Base-by-base conservation (phyloP, 129 eudicot species). In the Daucus carota region DNA sequence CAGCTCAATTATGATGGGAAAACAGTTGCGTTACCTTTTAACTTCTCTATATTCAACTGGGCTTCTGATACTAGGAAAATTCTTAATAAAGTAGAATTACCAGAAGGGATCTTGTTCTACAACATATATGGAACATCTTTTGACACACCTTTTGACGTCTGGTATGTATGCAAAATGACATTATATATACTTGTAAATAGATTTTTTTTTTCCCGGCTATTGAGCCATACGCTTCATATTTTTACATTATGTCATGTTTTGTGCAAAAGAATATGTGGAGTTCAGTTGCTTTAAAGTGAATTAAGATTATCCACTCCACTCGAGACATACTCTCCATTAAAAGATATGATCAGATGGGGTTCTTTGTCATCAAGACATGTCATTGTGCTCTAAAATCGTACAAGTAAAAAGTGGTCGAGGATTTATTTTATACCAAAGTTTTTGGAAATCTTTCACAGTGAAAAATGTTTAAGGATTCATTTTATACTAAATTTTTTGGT, bases 131-230 rank as follows among this genome's bases (percentile, higher is more conserved):
- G 97, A 77, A 93, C 96, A 78, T 80, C 89, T 74, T 70, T 75
- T 2, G 98, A 93, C 71, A 91, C 97, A n/a, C 98, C 98, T 68
- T 93, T 91, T 74, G 92, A 93, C 80, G 96, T 91, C 71, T 86
- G 93, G 98, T 93, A 86, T 29, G 98, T 78, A 43, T 45, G 72
- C 41, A n/a, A 8, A 24, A 13, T 71, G 36, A 43, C 36, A 11
- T 43, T 26, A n/a, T 14, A 20, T 33, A 17, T 7, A 20, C 41
- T 43, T 36, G n/a, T 31, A 22, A 5, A 31, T 29, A 28, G 28
- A 52, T 52, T 2, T 8, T 52, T 22, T 54, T 22, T n/a, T 50
- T n/a, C 54, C n/a, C 1, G 38, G 22, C 15, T 14, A 14, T 31
- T 31, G 38, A 1, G 17, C 38, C 20, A 63, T 31, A 31, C 31